Evolutionary conservation across 305 asterid species (phyloP), one percentile per base, ranked within the genome.

Genomic region (Solanum hybrid): DNA sequence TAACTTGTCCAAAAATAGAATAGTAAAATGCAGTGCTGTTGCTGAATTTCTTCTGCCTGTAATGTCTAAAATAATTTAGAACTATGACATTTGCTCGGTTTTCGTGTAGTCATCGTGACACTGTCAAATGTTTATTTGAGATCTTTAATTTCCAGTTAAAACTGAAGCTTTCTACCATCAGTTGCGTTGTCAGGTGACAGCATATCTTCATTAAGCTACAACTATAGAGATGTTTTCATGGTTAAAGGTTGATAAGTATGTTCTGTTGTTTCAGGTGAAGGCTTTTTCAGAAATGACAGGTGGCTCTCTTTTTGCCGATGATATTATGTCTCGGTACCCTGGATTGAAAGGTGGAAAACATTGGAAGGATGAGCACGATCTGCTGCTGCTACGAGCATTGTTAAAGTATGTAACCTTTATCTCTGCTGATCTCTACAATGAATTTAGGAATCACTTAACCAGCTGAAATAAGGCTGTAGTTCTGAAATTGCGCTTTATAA

Each of bases 361-460:
- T 89, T 98, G 99, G 99, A 98, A 95, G 93, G 98, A 94, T 92
- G 94, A 94, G 86, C 99, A 98, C 77, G 99, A 98, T 85, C 91
- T 94, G 91, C 78, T 95, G 74, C 94, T 98, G 85, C 95, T 98
- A 92, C 95, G 92, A 91, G 99, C 99, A 64, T 97, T 97, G 73
- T 90, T 94, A 94, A 98, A 94, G 99, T 97, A 95, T 51, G 42
- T 84, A 51, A 84, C 20, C 18, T 84, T 46, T 31, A 84, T 84
- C 74, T 29, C 75, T 84, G 40, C 22, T 5, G 88, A 84, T 84
- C 87, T 84, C 16, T 51, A 31, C 13, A 14, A 20, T 84, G 74
- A 31, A 84, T 46, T 51, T 84, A 51, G 75, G 42, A 84, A 20
- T 26, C 61, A 37, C 69, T 33, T 57, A 29, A 20, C 42, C 12